Evolutionary conservation across 2,329 filamentous ascomycete species (phyloP).

Genomic region (Phialophora expanda): DNA sequence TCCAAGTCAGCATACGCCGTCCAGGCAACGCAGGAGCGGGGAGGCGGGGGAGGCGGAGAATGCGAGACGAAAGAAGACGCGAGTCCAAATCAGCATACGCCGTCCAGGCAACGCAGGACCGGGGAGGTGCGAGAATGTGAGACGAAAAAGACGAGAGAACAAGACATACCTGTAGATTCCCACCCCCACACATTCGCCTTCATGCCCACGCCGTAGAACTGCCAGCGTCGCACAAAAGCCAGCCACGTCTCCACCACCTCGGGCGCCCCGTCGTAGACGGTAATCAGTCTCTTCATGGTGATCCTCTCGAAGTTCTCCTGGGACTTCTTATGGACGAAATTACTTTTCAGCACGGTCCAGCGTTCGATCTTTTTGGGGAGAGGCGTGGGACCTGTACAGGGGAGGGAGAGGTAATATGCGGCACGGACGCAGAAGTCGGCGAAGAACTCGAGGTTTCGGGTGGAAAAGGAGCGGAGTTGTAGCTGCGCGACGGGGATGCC

Average conservation of each 20-base stretch:
- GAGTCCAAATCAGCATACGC: constrained; percentile 8
- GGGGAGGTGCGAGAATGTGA: not conserved
- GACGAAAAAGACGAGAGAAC: not conserved
- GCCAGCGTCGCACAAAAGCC: constrained; percentile 87
- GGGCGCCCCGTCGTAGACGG: constrained; percentile 88
- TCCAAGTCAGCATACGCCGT: constrained; percentile 7
- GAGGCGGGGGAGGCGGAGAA: too few relatives aligned
- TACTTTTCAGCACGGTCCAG: constrained; percentile 88
- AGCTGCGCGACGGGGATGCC: constrained; percentile 87
- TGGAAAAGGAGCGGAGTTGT: constrained; percentile 87
- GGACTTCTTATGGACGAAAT: constrained; percentile 95
- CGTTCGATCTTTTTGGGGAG: constrained; percentile 85
- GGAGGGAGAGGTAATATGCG: constrained; percentile 89
- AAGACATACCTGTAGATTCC: constrained; percentile 67
- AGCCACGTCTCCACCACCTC: constrained; percentile 91
- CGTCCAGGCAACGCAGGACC: constrained; percentile 12
- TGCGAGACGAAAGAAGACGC: too few relatives aligned
- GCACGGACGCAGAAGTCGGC: constrained; percentile 92
- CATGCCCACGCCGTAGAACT: constrained; percentile 96
- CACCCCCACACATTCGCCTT: constrained; percentile 98
- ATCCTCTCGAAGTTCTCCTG: constrained; percentile 98
- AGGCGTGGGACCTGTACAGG: constrained; percentile 82
- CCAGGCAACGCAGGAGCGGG: constrained; percentile 12
- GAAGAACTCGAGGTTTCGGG: constrained; percentile 92
- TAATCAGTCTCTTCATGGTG: constrained; percentile 82